Base-by-base conservation (phyloP, 116 monocot species). In the Iris pallida region DNA sequence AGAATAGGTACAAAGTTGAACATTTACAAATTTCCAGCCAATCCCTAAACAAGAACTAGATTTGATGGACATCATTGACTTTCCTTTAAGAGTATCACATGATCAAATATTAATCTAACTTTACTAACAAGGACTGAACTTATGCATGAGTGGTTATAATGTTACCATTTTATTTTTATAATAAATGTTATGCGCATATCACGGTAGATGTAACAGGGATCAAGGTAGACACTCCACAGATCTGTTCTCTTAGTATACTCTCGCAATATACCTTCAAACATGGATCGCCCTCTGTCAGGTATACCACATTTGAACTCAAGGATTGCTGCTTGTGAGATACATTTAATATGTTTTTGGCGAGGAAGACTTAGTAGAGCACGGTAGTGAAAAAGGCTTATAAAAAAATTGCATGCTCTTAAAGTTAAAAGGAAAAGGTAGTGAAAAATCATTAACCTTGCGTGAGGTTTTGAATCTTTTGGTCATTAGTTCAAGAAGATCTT, bases 211-310 rank as follows among this genome's bases (percentile, higher is more conserved):
- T n/a, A n/a, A n/a, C n/a, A n/a, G n/a, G n/a, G 93, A 79, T 93
- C 93, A 47, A 93, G 70, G 68, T 93, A 93, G 11, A 93, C 61
- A 64, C 82, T 93, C 90, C 93, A 93, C 8, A 92, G 45, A 57
- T 92, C 86, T 13, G 83, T 92, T 76, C 92, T 73, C 69, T 88
- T 88, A 8, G 93, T 84, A 76, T 89, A 84, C 63, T 93, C 82
- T 42, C 80, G 68, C 55, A 93, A 65, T 43, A 93, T 76, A 45
- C 80, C 73, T 70, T 93, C 93, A 56, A 92, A 83, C 79, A 86
- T 65, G 4, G 85, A 78, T 46, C 86, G 71, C 8, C 92, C 92
- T 69, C 76, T 71, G 11, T 86, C 86, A 61, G 92, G 77, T 30
- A 68, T 69, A 14, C 86, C 88, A 47, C 66, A 68, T 60, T 88